phyloP scores from a whole-genome alignment of 805 yeast species.

The Saccharomycopsis sp. region DNA sequence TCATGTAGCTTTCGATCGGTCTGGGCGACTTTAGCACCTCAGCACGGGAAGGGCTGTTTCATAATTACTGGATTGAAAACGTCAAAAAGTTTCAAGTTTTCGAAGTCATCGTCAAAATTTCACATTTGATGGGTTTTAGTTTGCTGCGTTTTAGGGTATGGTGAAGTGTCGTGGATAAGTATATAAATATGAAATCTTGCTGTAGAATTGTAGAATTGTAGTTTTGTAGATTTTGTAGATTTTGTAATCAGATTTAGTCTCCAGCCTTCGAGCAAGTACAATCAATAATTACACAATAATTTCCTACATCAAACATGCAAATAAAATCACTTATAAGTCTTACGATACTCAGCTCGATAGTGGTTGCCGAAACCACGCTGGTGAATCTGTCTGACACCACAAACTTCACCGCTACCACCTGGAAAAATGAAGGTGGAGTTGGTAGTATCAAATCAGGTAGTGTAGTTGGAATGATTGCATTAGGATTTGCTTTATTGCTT shows the following conservation, averaged over 20 bases:
- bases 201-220: too few relatives aligned
- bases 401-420: not conserved
- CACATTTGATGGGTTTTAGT: not conserved
- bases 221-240: too few relatives aligned
- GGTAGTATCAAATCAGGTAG: not conserved
- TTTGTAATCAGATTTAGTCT: too few relatives aligned
- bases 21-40: not conserved
- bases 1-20: not conserved
- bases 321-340: not conserved
- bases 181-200: too few relatives aligned
- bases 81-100: not conserved
- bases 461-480: not conserved
- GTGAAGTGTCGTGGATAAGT: not conserved
- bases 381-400: not conserved
- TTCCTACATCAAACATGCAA: not conserved
- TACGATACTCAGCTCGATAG: not conserved
- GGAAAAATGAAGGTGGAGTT: not conserved
- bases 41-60: not conserved
- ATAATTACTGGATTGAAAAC: not conserved
- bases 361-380: not conserved
- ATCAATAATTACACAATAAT: too few relatives aligned
- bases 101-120: not conserved
- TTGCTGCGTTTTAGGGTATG: not conserved
- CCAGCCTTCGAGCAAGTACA: too few relatives aligned
- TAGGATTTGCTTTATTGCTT: slow-evolving; percentile 1